Base-by-base conservation (phyloP, 1,284 basidiomycete species). In the Tylopilus sp. region DNA sequence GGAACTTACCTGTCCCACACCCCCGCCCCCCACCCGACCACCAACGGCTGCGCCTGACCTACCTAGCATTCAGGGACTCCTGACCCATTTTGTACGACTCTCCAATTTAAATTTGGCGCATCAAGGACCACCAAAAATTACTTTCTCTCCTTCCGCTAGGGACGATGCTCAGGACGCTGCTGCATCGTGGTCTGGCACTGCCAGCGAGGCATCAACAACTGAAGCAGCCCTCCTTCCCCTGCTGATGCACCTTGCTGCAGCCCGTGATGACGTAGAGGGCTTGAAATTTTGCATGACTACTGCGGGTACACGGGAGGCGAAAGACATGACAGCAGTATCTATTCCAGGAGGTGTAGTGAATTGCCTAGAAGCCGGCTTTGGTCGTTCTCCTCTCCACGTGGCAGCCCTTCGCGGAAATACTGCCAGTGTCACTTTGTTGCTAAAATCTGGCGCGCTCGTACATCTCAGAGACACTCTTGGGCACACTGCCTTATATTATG, bases 401-500 rank as follows among this genome's bases (percentile, higher is more conserved):
- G 91, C 92, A 2, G 81, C 87, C 34, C 66, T 93, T 31, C 83
- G 85, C 44, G 89, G 89, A 0, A 78, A 78, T 53, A 55, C 69
- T 1, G 67, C 65, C 6, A 79, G 81, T 43, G 79, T 85, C 23
- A 71, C 75, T 28, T 61, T 79, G 31, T 71, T 97, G 29, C 74
- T 97, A 29, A 74, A 81, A 51, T 81, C 81, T 1, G 93, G 93
- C 2, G 90, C 91, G 2, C 75, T 91, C n/a, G 92, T 97, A 10
- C 93, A 96, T 66, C 72, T 87, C 9, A 76, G 90, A 37, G 89
- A 93, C 59, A 65, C 69, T 3, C 72, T 89, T 35, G 90, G 89
- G 1, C 92, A 94, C 60, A 92, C 92, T 13, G 79, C 92, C 6
- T 67, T 91, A 19, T 91, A 90, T 66, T 87, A 90, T 67, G 87